A percentile compares a stretch with the other conserved stretches of the same genome.
Evolutionary conservation across 2,329 filamentous ascomycete genomes (phyloP).

Genomic region (Hirsutella thompsonii): DNA sequence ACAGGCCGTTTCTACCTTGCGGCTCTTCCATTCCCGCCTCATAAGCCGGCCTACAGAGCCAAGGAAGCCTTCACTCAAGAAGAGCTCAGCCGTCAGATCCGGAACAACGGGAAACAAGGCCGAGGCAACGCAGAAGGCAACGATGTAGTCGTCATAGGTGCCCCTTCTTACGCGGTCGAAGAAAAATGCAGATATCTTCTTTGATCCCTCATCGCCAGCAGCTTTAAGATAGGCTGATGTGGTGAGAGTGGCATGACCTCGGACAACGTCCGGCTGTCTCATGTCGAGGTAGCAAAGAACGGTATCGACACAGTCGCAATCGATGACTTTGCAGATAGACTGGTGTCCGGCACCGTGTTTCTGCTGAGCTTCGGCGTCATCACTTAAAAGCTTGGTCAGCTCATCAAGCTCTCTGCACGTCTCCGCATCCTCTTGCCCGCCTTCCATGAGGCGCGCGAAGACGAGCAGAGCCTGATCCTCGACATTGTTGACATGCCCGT

Average conservation of each 20-base stretch:
- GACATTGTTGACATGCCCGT: constrained; percentile 22
- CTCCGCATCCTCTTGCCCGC: constrained; percentile 69
- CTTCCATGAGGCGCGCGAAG: constrained; percentile 81
- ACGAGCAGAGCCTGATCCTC: constrained; percentile 61
- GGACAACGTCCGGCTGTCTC: constrained; percentile 58
- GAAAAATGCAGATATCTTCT: constrained; percentile 63
- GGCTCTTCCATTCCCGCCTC: constrained; percentile 68
- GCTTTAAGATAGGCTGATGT: constrained; percentile 75
- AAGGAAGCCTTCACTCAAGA: constrained; percentile 81
- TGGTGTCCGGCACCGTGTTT: constrained; percentile 23
- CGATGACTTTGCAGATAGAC: constrained; percentile 50
- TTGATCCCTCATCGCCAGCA: constrained; percentile 56
- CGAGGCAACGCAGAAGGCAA: constrained; percentile 87
- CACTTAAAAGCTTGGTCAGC: constrained; percentile 46
- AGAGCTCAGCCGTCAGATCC: constrained; percentile 60
- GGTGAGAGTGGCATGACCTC: constrained; percentile 70
- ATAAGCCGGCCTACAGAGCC: constrained; percentile 64
- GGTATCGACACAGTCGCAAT: constrained; percentile 68
- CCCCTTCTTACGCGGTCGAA: constrained; percentile 56
- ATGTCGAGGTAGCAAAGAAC: constrained; percentile 80
- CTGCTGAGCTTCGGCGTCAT: constrained; percentile 35
- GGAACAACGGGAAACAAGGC: constrained; percentile 79
- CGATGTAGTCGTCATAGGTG: constrained; percentile 77
- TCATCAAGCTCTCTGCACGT: constrained; percentile 45
- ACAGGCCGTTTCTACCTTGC: constrained; percentile 73